Evolutionary conservation across 164 flowering plant species (phyloP), one percentile per base, ranked within the genome.

Genomic region (Magnolia changhungtana): DNA sequence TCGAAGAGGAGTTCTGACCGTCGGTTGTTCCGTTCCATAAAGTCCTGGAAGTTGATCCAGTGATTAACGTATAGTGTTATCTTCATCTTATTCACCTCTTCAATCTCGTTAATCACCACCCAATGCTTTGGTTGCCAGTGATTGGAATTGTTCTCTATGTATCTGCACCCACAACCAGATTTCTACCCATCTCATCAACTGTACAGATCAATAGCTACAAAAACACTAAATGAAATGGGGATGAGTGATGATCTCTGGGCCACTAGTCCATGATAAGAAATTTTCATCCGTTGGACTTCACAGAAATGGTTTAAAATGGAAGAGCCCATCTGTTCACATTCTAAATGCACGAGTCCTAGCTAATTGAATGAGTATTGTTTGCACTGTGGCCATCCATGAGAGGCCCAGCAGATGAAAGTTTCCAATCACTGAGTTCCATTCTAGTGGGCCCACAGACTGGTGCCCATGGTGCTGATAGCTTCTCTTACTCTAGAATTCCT

Each of bases 41-140:
- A 80, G 74, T 89, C 85, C 66, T 89, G 92, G 76, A 80, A 82
- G 85, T 89, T 89, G 72, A 86, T 87, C 27, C 88, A 86, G 83
- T 89, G 90, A 4, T 64, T 63, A 8, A 87, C 84, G 64, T 71
- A 78, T 0, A 87, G 70, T 50, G 58, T 23, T 82, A 89, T 78
- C 75, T 86, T 86, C 86, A 89, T 68, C 83, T 81, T 85, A 80
- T 85, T 55, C 73, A 86, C 67, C 50, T 86, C 81, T 75, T 86
- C 89, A 1, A 87, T 83, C 75, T 84, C 90, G 76, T 81, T 87
- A 69, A 86, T 83, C 64, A 83, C 14, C 71, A 89, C 66, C 0
- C 65, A 2, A 75, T 86, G 86, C n/a, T 81, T 82, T 16, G 85
- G 82, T 65, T 14, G 72, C 92, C 92, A 89, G 65, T 84, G 23